Evolutionary conservation across 805 yeast genomes (phyloP).

Genomic region (Kazachstania africana): DNA sequence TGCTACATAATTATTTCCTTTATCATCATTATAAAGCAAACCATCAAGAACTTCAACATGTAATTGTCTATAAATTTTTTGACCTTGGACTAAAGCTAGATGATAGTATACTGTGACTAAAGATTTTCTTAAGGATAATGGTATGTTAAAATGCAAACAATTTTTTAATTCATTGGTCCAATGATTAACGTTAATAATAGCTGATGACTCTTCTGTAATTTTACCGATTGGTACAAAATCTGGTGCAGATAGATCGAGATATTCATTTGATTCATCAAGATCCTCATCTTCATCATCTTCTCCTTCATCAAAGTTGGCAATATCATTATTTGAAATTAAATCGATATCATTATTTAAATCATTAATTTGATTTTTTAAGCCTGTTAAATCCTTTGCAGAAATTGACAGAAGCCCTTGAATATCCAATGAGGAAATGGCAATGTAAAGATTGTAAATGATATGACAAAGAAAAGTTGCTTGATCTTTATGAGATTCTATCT

Average conservation of each 20-base stretch:
- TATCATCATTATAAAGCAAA: constrained; percentile 33
- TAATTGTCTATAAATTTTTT: constrained; percentile 44
- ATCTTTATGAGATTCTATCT: constrained; percentile 56
- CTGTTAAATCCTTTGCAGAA: constrained; percentile 51
- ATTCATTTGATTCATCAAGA: constrained; percentile 13
- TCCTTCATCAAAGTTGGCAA: constrained; percentile 22
- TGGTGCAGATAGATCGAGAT: constrained; percentile 26
- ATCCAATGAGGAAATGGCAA: constrained; percentile 65
- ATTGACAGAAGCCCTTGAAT: constrained; percentile 58
- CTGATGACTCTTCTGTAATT: constrained; percentile 50
- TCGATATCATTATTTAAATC: constrained; percentile 31
- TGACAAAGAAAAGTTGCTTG: constrained; percentile 68
- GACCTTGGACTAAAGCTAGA: constrained; percentile 63
- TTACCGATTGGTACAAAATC: constrained; percentile 39
- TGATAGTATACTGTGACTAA: constrained; percentile 63
- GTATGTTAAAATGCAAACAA: constrained; percentile 69
- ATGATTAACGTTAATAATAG: constrained; percentile 61
- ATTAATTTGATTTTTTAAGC: constrained; percentile 27
- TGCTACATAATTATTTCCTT: constrained; percentile 23
- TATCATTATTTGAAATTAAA: constrained; percentile 1
- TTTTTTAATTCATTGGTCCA: constrained; percentile 82
- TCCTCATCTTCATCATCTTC: constrained; percentile 23
- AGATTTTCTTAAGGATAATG: constrained; percentile 46
- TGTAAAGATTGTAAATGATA: constrained; percentile 64
- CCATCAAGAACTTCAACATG: constrained; percentile 51